Evolutionary conservation across 139 green algal genomes (phyloP).

Genomic region (Deuterostichococcus epilithicus): DNA sequence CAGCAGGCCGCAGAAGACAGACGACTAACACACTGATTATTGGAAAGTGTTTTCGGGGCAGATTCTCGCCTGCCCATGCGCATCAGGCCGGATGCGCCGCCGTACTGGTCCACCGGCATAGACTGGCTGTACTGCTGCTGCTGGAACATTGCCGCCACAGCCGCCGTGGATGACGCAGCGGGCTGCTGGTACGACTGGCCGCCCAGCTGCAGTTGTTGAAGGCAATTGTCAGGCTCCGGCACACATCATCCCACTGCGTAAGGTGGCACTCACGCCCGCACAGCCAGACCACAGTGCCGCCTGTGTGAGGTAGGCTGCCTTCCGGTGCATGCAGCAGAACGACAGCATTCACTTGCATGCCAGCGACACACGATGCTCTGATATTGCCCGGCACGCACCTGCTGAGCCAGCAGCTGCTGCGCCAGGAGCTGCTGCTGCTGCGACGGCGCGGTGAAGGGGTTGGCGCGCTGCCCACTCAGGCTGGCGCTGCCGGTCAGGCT

Average conservation of each 20-base stretch:
- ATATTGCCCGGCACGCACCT: neutral
- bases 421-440: constrained; percentile 7
- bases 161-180: neutral
- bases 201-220: constrained; percentile 14
- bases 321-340: no score
- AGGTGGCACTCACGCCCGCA: no score
- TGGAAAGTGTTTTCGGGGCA: no score
- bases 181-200: neutral
- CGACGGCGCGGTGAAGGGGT: neutral
- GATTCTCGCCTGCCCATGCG: neutral
- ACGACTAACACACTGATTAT: no score
- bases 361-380: no score
- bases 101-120: neutral
- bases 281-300: no score
- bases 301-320: no score
- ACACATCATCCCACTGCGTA: no score
- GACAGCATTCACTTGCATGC: no score
- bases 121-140: constrained; percentile 3
- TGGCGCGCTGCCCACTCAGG: neutral
- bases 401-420: constrained; percentile 6
- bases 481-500: constrained; percentile 12
- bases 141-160: constrained; percentile 14
- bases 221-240: no score
- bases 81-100: constrained; percentile 4
- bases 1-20: no score